Conservation (phyloP, 2,329 filamentous ascomycete species). For the Claviceps lovelessii region DNA sequence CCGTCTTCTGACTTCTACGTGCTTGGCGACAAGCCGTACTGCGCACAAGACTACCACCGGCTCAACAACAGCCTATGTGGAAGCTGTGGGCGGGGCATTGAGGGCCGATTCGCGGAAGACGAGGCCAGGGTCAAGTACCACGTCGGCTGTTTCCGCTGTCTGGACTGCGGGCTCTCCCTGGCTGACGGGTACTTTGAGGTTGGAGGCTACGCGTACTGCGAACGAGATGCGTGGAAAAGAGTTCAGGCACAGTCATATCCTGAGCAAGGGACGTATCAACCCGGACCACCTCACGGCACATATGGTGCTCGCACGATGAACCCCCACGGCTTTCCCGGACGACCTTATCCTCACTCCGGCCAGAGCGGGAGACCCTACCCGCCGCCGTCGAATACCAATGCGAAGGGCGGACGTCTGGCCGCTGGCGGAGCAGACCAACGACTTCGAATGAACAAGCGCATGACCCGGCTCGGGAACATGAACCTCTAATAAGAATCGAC, state of each 20-base stretch:
- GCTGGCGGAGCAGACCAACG: constrained; percentile 8
- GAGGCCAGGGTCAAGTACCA: constrained; percentile 69
- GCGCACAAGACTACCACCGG: constrained; percentile 82
- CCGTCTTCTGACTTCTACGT: constrained; percentile 87
- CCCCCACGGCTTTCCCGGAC: constrained; percentile 10
- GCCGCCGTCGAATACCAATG: not conserved
- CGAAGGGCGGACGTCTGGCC: constrained; percentile 7
- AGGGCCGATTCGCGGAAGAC: constrained; percentile 86
- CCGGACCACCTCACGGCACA: constrained; percentile 1
- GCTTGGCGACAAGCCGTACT: constrained; percentile 73
- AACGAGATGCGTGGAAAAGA: constrained; percentile 61
- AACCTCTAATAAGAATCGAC: not conserved
- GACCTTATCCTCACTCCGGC: constrained; percentile 8
- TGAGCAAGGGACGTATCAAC: constrained; percentile 7
- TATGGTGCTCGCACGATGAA: constrained; percentile 11
- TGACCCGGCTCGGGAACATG: constrained; percentile 37
- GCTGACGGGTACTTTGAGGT: constrained; percentile 86
- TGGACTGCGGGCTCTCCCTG: constrained; percentile 59
- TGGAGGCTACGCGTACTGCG: constrained; percentile 65
- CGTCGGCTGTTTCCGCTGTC: constrained; percentile 71
- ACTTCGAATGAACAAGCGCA: constrained; percentile 46
- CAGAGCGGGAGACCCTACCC: constrained; percentile 2
- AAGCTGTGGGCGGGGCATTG: constrained; percentile 70
- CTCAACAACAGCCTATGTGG: constrained; percentile 78
- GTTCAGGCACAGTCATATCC: constrained; percentile 21